Evolutionary conservation across 164 flowering plant species (phyloP).

Genomic region (Cinnamomum chago): DNA sequence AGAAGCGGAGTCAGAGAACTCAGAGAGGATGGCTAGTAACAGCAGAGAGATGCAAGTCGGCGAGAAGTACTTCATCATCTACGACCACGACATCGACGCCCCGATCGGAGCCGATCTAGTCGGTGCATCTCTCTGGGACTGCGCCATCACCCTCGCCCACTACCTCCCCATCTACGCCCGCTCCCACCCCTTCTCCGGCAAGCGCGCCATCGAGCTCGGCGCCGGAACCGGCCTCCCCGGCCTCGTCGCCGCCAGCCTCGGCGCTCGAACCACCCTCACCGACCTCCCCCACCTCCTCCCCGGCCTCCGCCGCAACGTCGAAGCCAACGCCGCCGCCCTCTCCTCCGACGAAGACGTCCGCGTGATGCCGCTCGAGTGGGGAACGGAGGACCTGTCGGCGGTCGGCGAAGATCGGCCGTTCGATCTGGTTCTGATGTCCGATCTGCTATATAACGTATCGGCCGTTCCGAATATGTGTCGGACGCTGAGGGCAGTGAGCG

Average conservation of each 20-base stretch:
- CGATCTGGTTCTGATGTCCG: constrained; percentile 16
- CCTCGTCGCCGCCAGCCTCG: constrained; percentile 13
- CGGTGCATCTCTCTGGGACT: constrained; percentile 14
- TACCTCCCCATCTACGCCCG: constrained; percentile 19
- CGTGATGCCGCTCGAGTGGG: constrained; percentile 17
- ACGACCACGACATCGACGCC: constrained; percentile 13
- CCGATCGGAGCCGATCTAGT: constrained; percentile 3
- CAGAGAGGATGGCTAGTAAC: background rate
- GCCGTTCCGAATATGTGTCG: constrained; percentile 5
- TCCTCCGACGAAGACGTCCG: constrained; percentile 5
- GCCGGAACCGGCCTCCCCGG: constrained; percentile 19
- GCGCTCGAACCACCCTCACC: constrained; percentile 13
- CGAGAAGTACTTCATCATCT: constrained; percentile 9
- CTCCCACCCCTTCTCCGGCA: constrained; percentile 9
- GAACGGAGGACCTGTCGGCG: constrained; percentile 3
- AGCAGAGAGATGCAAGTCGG: constrained; percentile 9
- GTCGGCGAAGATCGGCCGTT: constrained; percentile 10
- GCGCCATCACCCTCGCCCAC: constrained; percentile 18
- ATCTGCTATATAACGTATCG: constrained; percentile 11
- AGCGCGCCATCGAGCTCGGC: constrained; percentile 15
- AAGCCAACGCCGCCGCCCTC: constrained; percentile 8
- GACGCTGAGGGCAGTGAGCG: constrained; percentile 9
- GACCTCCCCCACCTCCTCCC: constrained; percentile 14
- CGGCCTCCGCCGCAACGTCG: constrained; percentile 20
- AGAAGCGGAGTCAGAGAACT: background rate